phyloP scores from a whole-genome alignment of 2,329 filamentous ascomycete species.

The Dendrostoma leiphaemia region DNA sequence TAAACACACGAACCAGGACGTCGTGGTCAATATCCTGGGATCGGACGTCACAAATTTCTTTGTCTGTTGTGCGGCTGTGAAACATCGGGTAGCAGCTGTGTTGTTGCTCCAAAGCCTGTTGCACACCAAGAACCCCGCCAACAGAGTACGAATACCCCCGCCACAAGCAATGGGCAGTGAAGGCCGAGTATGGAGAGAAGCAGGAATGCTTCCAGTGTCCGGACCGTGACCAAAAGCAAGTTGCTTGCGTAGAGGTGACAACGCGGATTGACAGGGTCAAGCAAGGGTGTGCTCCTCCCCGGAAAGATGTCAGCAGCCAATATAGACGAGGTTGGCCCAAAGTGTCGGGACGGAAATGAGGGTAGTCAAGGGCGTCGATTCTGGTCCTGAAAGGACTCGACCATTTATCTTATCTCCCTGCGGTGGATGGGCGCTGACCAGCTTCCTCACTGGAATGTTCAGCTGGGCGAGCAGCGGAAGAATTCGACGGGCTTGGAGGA shows the following conservation, averaged over 20 bases:
- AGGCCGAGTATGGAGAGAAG: not conserved
- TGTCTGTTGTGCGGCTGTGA: conserved; percentile 30
- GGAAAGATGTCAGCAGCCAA: not conserved
- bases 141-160: not conserved
- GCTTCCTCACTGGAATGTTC: too few species aligned
- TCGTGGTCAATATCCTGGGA: conserved; percentile 6
- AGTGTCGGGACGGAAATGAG: not conserved
- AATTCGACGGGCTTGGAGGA: too few species aligned
- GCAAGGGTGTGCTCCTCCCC: not conserved
- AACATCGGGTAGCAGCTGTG: conserved; percentile 30
- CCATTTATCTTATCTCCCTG: too few species aligned
- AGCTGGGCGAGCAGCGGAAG: too few species aligned
- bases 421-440: too few species aligned
- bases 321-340: not conserved
- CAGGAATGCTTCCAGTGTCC: not conserved
- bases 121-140: conserved; percentile 2
- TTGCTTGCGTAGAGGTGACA: not conserved
- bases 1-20: conserved; percentile 8
- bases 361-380: not conserved
- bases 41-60: conserved; percentile 28
- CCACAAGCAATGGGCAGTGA: not conserved
- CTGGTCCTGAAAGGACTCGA: conserved; percentile 1
- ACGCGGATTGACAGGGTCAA: not conserved
- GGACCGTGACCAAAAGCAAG: too few species aligned
- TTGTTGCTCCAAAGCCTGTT: conserved; percentile 21